Conservation (phyloP, 768 basidiomycete species). For the Leucocoprinus sp. region DNA sequence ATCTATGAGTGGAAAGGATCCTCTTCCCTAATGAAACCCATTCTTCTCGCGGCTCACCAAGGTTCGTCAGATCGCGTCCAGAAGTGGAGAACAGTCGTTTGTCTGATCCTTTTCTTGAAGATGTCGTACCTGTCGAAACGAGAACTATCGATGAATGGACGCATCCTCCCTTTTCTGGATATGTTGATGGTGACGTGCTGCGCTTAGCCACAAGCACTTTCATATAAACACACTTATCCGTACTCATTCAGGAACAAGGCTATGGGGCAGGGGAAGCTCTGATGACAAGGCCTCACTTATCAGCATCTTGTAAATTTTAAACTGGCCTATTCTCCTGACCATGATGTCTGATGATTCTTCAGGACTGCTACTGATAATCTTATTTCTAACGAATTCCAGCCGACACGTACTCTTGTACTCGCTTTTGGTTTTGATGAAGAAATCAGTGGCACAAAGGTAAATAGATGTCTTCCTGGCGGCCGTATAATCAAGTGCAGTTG, state of each 20-base stretch:
- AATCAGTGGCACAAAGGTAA: constrained; percentile 41
- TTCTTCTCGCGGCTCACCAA: constrained; percentile 64
- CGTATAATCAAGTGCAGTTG: not conserved
- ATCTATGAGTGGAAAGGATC: constrained; percentile 67
- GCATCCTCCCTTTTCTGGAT: constrained; percentile 55
- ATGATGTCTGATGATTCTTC: not conserved
- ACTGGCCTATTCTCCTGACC: not conserved
- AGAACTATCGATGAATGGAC: constrained; percentile 49
- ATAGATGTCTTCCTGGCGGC: not conserved
- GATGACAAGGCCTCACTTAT: constrained; percentile 77
- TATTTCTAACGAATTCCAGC: constrained; percentile 52
- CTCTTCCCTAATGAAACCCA: constrained; percentile 53
- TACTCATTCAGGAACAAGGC: constrained; percentile 28
- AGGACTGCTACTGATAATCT: constrained; percentile 57
- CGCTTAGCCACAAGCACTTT: not conserved
- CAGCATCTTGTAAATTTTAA: constrained; percentile 43
- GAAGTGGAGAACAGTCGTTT: not conserved
- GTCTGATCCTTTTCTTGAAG: constrained; percentile 21
- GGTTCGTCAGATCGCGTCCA: constrained; percentile 25
- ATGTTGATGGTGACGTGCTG: constrained; percentile 40
- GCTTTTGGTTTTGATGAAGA: constrained; percentile 78
- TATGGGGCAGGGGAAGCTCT: constrained; percentile 71
- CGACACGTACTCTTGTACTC: constrained; percentile 53
- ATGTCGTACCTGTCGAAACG: constrained; percentile 62
- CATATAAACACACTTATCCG: not conserved